These are phyloP conservation scores for Phytophthora fragariae DNA, from an alignment of 352 stramenopile species.

Conservation along the genomic window DNA sequence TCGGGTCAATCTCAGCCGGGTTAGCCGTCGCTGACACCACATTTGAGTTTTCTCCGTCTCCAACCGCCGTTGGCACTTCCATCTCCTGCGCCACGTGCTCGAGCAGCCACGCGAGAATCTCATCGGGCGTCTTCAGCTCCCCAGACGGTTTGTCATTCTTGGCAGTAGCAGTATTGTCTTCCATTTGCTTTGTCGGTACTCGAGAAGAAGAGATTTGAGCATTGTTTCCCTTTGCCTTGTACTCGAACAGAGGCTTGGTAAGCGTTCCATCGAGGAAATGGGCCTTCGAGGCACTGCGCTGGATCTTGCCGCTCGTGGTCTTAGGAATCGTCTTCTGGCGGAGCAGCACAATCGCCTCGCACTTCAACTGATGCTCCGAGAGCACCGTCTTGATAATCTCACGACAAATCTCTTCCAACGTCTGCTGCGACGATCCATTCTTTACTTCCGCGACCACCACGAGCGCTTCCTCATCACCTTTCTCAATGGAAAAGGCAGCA, in stretches of 20 bases:
- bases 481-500: slow-evolving; percentile 84
- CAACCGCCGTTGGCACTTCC: slow-evolving; percentile 15
- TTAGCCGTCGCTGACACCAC: slow-evolving; percentile 22
- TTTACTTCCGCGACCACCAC: slow-evolving; percentile 84
- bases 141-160: slow-evolving; percentile 32
- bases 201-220: slow-evolving; percentile 7
- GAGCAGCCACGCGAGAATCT: slow-evolving; percentile 80
- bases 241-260: slow-evolving; percentile 60
- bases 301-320: slow-evolving; percentile 89
- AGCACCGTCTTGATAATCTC: slow-evolving; percentile 76
- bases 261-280: slow-evolving; percentile 60
- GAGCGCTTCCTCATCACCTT: slow-evolving; percentile 76
- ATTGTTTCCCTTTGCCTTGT: slow-evolving; percentile 49
- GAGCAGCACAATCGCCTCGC: slow-evolving; percentile 78
- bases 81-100: slow-evolving; percentile 71
- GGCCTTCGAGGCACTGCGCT: slow-evolving; percentile 70
- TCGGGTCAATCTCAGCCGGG: slow-evolving; percentile 51
- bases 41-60: slow-evolving; percentile 14
- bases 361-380: slow-evolving; percentile 75
- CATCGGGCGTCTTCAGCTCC: slow-evolving; percentile 64
- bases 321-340: slow-evolving; percentile 79
- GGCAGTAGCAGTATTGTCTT: slow-evolving; percentile 17
- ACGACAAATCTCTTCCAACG: slow-evolving; percentile 60
- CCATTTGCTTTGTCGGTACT: slow-evolving; percentile 17
- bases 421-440: slow-evolving; percentile 62